phyloP scores from a whole-genome alignment of 129 eudicot genomes.

The Tanacetum coccineum region DNA sequence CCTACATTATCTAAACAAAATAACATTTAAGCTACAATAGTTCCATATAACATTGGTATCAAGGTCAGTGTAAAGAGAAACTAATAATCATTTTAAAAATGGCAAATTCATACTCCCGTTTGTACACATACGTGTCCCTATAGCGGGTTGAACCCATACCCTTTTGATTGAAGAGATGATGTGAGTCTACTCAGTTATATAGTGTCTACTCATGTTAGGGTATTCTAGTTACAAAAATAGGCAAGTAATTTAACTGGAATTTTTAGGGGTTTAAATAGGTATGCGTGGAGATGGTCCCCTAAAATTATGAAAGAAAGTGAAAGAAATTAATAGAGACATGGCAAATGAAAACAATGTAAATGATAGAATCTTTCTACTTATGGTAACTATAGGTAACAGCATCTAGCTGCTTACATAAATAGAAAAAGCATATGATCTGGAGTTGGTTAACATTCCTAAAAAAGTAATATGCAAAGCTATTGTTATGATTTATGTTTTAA shows the following conservation, averaged over 20 bases:
- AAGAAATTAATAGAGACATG: not conserved
- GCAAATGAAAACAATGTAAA: not conserved
- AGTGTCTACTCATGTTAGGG: not conserved
- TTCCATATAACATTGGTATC: too few species aligned
- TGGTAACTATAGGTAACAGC: not conserved
- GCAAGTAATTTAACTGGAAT: not conserved
- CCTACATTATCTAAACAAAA: too few species aligned
- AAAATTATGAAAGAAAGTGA: not conserved
- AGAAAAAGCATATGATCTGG: not conserved
- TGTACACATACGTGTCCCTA: too few species aligned
- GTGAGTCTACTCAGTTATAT: too few species aligned
- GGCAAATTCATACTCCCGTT: too few species aligned
- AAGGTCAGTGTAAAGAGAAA: too few species aligned
- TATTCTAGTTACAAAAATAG: constrained; percentile 5
- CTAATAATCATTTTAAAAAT: too few species aligned
- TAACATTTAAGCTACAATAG: too few species aligned
- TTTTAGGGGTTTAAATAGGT: not conserved
- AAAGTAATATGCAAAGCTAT: not conserved
- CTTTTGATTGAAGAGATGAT: too few species aligned
- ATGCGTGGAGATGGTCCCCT: not conserved
- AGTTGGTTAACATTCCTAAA: not conserved
- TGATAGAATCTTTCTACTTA: not conserved
- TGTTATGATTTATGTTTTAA: not conserved
- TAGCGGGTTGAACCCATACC: too few species aligned
- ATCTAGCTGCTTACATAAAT: not conserved